phyloP scores from a whole-genome alignment of 2,329 filamentous ascomycete species.

The Lachnum nothofagi region DNA sequence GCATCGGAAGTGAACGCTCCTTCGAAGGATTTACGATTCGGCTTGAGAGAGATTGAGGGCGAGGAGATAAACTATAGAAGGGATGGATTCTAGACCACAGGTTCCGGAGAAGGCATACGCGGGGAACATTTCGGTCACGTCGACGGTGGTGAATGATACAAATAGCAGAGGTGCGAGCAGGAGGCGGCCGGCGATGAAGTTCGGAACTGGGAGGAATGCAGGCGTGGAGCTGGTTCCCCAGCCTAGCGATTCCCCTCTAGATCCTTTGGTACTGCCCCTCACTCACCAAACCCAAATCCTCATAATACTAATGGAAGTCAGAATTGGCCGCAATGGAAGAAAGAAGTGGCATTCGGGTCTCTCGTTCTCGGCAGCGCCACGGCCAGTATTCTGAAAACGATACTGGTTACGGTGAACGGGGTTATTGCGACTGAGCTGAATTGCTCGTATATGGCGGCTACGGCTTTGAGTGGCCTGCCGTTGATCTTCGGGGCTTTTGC shows the following conservation, averaged over 20 bases:
- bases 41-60: not conserved
- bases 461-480: conserved; percentile 49
- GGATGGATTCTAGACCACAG: conserved; percentile 3
- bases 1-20: not conserved
- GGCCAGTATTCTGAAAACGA: conserved; percentile 49
- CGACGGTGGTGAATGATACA: not conserved
- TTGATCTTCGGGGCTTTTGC: conserved; percentile 46
- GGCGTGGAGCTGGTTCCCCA: conserved; percentile 39
- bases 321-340: conserved; percentile 54
- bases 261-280: conserved; percentile 45
- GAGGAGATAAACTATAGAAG: no score
- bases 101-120: conserved; percentile 5
- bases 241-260: conserved; percentile 49
- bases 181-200: conserved; percentile 1
- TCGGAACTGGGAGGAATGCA: conserved; percentile 5
- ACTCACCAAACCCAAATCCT: not conserved
- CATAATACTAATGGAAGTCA: conserved; percentile 26
- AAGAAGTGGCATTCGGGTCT: conserved; percentile 45
- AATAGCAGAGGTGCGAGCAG: not conserved
- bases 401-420: conserved; percentile 45
- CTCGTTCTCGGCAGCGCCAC: conserved; percentile 45
- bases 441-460: conserved; percentile 44
- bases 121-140: conserved; percentile 7
- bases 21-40: conserved; percentile 1
- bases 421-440: conserved; percentile 40